Evolutionary conservation across 1,284 basidiomycete genomes (phyloP).

Genomic region (Ganoderma lingzhi): DNA sequence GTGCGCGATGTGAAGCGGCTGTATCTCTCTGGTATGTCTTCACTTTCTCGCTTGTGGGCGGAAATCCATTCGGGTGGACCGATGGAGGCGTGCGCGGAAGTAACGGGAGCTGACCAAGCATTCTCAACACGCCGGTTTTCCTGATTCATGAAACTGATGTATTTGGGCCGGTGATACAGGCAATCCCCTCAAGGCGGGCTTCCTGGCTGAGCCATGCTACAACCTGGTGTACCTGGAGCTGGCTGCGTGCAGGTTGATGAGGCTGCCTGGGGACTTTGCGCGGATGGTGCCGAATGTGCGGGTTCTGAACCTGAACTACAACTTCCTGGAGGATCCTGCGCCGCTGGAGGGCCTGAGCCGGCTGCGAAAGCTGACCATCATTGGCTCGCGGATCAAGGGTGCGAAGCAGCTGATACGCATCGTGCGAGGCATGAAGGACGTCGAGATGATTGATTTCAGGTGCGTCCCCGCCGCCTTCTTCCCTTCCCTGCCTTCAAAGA

Average conservation of each 20-base stretch:
- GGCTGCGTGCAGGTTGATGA: constrained; percentile 87
- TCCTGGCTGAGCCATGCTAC: constrained; percentile 76
- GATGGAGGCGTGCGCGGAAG: constrained; percentile 18
- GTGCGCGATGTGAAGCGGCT: constrained; percentile 91
- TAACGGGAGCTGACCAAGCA: constrained; percentile 30
- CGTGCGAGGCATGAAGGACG: constrained; percentile 74
- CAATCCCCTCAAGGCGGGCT: constrained; percentile 53
- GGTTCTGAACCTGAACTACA: constrained; percentile 95
- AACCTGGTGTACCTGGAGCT: constrained; percentile 94
- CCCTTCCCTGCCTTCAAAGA: constrained; percentile 14
- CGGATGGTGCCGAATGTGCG: constrained; percentile 86
- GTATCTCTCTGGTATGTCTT: constrained; percentile 87
- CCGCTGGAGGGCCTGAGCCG: constrained; percentile 76
- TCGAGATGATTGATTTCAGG: constrained; percentile 93
- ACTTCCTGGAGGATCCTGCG: constrained; percentile 82
- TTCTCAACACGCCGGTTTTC: constrained; percentile 19
- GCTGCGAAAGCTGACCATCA: constrained; percentile 84
- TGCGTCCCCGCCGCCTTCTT: constrained; percentile 50
- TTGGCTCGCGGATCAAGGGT: constrained; percentile 82
- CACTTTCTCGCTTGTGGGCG: background rate
- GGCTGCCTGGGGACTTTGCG: constrained; percentile 75
- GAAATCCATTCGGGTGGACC: constrained; percentile 16
- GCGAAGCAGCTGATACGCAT: constrained; percentile 77
- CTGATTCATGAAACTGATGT: constrained; percentile 15
- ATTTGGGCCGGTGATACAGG: constrained; percentile 44